Conservation (phyloP, 352 stramenopile genomes). For the Phytophthora agathidicida region DNA sequence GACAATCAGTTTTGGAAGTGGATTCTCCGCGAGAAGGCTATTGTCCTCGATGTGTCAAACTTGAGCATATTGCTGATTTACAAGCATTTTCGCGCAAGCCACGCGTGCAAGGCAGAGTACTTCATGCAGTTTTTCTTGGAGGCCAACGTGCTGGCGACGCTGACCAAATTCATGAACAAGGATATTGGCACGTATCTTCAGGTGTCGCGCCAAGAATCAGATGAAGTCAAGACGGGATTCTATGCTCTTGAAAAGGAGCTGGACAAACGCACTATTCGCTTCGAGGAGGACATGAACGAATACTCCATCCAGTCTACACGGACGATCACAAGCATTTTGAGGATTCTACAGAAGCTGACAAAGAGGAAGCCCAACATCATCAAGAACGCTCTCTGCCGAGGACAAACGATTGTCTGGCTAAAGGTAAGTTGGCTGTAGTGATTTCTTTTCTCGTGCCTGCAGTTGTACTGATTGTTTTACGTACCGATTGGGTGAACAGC, state of each 20-base stretch:
- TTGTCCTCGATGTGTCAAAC: conserved; percentile 77
- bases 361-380: conserved; percentile 89
- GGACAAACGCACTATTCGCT: conserved; percentile 60
- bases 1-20: conserved; percentile 84
- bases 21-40: conserved; percentile 82
- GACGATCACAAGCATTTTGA: conserved; percentile 78
- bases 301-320: conserved; percentile 70
- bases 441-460: conserved; percentile 1
- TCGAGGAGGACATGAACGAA: conserved; percentile 76
- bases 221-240: conserved; percentile 62
- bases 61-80: conserved; percentile 71
- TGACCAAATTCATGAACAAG: conserved; percentile 91
- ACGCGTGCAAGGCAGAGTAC: conserved; percentile 81
- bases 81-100: conserved; percentile 79
- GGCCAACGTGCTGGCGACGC: conserved; percentile 65
- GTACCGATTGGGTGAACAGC: conserved; percentile 28
- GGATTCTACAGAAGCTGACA: conserved; percentile 83
- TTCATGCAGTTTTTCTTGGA: conserved; percentile 85
- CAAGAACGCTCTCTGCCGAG: conserved; percentile 77
- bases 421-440: conserved; percentile 45
- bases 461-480: background rate
- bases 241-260: conserved; percentile 64
- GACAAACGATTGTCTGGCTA: conserved; percentile 81
- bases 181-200: conserved; percentile 83
- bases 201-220: conserved; percentile 58